These are phyloP conservation scores for Lablab purpureus DNA, from an alignment of 306 rosid species.

Conservation along the genomic window DNA sequence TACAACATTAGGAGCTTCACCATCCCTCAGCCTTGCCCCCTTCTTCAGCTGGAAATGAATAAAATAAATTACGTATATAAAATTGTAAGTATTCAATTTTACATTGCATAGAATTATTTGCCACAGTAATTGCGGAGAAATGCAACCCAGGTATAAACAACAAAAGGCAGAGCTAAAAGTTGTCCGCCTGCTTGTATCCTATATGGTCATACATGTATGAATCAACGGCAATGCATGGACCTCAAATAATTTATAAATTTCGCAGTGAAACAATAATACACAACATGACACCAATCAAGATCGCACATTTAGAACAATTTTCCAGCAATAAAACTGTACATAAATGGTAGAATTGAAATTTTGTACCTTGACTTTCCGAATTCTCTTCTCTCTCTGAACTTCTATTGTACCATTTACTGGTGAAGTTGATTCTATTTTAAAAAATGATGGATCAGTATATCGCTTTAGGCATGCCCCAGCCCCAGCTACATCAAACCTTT, in stretches of 20 bases:
- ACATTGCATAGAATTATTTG: neutral
- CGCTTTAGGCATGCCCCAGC: constrained; percentile 98
- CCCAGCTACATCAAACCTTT: constrained; percentile 97
- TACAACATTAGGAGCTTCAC: constrained; percentile 73
- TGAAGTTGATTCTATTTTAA: constrained; percentile 72
- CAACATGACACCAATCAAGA: constrained; percentile 22
- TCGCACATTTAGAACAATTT: constrained; percentile 14
- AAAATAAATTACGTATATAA: constrained; percentile 29
- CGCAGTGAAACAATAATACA: constrained; percentile 37
- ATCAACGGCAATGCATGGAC: constrained; percentile 28
- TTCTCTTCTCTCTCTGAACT: constrained; percentile 77
- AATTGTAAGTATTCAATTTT: constrained; percentile 31
- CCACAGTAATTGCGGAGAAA: neutral
- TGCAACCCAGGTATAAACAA: constrained; percentile 26
- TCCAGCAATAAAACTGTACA: neutral
- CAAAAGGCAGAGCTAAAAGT: constrained; percentile 32
- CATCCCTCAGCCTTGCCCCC: constrained; percentile 82
- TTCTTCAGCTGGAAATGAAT: constrained; percentile 69
- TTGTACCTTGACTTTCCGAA: constrained; percentile 81
- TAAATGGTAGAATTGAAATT: constrained; percentile 10
- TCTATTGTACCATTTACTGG: constrained; percentile 46
- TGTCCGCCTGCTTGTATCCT: constrained; percentile 49
- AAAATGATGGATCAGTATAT: constrained; percentile 92
- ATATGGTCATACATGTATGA: constrained; percentile 13
- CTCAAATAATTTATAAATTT: constrained; percentile 31